phyloP scores from a whole-genome alignment of 495 filamentous ascomycete species.

The Xylaria flabelliformis region DNA sequence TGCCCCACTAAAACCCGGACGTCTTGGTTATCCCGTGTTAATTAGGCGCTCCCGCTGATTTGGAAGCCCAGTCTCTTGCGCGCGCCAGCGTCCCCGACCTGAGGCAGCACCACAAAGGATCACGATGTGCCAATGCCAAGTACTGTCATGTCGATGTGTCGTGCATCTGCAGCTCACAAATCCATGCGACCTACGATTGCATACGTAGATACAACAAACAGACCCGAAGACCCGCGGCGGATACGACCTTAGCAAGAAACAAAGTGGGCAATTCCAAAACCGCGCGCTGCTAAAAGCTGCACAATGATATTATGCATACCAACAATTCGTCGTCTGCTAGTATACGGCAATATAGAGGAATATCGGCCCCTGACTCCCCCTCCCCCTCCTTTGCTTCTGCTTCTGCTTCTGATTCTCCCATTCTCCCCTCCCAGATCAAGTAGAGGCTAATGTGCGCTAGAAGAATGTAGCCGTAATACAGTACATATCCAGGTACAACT shows the following conservation, averaged over 20 bases:
- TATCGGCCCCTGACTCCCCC: neutral
- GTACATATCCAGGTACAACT: neutral
- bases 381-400: neutral
- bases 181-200: constrained; percentile 5
- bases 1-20: neutral
- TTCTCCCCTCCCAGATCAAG: neutral
- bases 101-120: neutral
- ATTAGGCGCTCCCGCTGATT: constrained; percentile 14
- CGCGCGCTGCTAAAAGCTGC: neutral
- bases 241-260: neutral
- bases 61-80: constrained; percentile 3
- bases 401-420: neutral
- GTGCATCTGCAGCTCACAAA: constrained; percentile 21
- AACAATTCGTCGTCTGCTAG: neutral
- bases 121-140: constrained; percentile 24
- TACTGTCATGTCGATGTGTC: constrained; percentile 22
- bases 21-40: neutral
- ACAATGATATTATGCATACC: neutral
- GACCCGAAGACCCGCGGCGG: neutral
- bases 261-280: neutral
- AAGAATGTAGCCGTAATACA: neutral
- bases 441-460: neutral
- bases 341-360: neutral
- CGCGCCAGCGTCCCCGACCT: neutral
- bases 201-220: neutral